Base-by-base conservation (phyloP, 164 flowering plant genomes). In the Sextonia rubra region DNA sequence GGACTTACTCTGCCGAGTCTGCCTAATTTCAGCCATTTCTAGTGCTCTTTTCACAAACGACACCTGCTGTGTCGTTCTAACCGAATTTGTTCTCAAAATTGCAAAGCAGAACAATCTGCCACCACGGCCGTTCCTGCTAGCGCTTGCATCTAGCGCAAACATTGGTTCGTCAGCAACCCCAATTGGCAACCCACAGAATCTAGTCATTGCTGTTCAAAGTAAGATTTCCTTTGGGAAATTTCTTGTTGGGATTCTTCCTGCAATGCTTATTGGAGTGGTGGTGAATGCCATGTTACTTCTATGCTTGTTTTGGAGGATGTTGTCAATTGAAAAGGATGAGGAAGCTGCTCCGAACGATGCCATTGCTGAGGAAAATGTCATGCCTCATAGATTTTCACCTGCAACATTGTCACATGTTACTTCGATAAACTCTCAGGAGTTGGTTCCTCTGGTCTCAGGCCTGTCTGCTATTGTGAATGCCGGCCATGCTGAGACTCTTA, bases 101-200 rank as follows among this genome's bases (percentile, higher is more conserved):
- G 97, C 98, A 3, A 77, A 86, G 80, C 97, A 94, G 65, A 84
- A 92, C 26, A 88, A 92, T 74, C 86, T 94, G 18, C 95, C 97
- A 17, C 97, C 99, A 5, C 93, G 81, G 23, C 99, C 97, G 0
- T 92, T 91, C 71, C 70, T 94, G 3, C 81, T 94, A 23, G 97
- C 99, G 25, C 80, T 94, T 66, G 99, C 99, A 26, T 87, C 97
- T 2, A 91, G 97, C 73, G 95, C 97, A 0, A 92, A 91, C 76
- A 91, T 94, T 30, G 97, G 97, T 25, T 92, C 97, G 17, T 77
- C 99, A 4, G 92, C 97, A 1, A 92, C 99, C 27, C 99, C 99
- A 0, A 94, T 94, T 58, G 98, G 97, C 5, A 94, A 92, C 73
- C 98, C 98, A 0, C 98, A 94, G 64, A 94, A 94, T 74, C 79